Evolutionary conservation across 208 protist species (phyloP), one percentile per base, ranked within the genome.

Genomic region (Trypanosoma platydactyli): DNA sequence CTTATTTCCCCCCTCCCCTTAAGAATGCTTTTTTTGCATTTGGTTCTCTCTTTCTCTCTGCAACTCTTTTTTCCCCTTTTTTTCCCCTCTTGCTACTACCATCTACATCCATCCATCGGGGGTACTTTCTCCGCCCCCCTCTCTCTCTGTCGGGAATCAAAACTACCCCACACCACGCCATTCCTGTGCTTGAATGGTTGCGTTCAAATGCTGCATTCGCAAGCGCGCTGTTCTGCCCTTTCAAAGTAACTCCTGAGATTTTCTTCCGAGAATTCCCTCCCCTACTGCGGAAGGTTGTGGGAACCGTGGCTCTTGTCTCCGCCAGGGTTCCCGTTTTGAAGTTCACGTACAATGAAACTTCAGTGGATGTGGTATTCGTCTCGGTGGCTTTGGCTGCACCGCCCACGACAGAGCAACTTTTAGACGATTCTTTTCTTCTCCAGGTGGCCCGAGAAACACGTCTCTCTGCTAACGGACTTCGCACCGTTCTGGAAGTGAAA

Each of bases 301-400:
- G 67, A 4, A 58, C 81, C 35, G 77, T 90, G n/a, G 52, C 77
- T 51, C 73, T 94, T 4, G 71, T 96, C 40, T 56, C 76, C n/a
- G 83, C 91, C 1, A 73, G 83, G 20, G 88, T 96, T 13, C 91
- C 91, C n/a, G 62, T 96, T 38, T 74, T 96, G 51, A 92, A 92
- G 72, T 92, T 89, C 59, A 55, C 25, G 41, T 78, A 66, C 24
- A 24, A 79, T n/a, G 72, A 63, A 18, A 76, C 84, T 11, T 62
- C 68, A n/a, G 86, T 94, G 18, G 91, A 96, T 79, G 56, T 96
- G 12, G 81, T 96, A 33, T 89, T 84, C 64, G 88, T 84, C 15
- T 81, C 84, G 0, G 76, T 84, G 24, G 73, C 66, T 9, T 54
- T 89, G 18, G 51, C 59, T 3, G 59, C 77, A 6, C 78, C 91